phyloP scores from a whole-genome alignment of 306 rosid genomes.

The apple (Malus domestica) region DNA sequence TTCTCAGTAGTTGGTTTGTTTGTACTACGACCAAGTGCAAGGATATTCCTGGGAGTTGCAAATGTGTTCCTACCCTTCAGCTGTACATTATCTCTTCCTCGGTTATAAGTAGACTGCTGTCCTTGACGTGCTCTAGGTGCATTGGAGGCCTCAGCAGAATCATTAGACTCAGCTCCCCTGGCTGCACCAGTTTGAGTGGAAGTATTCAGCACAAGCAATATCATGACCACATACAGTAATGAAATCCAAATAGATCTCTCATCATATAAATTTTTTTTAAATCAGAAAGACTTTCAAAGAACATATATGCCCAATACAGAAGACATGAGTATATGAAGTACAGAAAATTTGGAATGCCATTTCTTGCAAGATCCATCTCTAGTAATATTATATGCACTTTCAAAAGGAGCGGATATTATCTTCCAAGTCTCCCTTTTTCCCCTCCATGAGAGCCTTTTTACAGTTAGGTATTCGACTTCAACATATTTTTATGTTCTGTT shows the following conservation, averaged over 20 bases:
- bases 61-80: slow-evolving; percentile 81
- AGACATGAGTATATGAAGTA: background rate
- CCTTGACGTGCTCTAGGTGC: slow-evolving; percentile 23
- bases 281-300: background rate
- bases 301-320: background rate
- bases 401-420: background rate
- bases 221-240: background rate
- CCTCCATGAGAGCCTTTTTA: background rate
- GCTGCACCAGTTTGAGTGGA: slow-evolving; percentile 18
- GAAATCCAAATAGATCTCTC: background rate
- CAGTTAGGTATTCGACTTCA: background rate
- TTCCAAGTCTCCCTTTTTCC: background rate
- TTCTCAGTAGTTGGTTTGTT: slow-evolving; percentile 45
- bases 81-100: slow-evolving; percentile 37
- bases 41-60: slow-evolving; percentile 70
- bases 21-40: slow-evolving; percentile 47
- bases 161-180: slow-evolving; percentile 32
- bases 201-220: background rate
- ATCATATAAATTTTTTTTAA: background rate
- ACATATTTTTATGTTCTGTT: background rate
- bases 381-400: background rate
- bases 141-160: slow-evolving; percentile 32
- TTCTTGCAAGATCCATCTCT: background rate
- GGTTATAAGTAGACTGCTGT: slow-evolving; percentile 24
- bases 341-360: background rate